Base-by-base conservation (phyloP, 257 asterid genomes). In the Salvia miltiorrhiza region DNA sequence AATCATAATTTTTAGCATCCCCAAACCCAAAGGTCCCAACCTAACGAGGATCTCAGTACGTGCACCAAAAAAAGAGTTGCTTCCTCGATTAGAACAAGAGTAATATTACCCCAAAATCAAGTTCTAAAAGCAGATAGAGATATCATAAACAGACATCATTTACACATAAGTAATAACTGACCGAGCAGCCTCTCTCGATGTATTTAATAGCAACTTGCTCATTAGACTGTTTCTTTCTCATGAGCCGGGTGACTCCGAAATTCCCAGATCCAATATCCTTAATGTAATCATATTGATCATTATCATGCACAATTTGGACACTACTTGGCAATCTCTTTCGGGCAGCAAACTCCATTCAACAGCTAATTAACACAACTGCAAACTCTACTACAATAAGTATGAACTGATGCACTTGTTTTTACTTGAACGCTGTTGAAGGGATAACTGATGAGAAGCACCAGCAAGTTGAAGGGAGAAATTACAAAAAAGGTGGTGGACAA, bases 131-230 rank as follows among this genome's bases (percentile, higher is more conserved):
- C 65, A 41, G 45, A 24, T 19, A 39, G 35, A 49, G 56, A 55
- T 9, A 39, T 9, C 23, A 40, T 52, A 52, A 50, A 33, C 58
- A 19, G 71, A 49, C 48, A 57, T 44, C 39, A 69, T 43, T 57
- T 57, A 49, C 49, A 43, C 35, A 24, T 68, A 44, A 69, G 40
- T 57, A 28, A 30, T 43, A 57, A 71, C 76, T 71, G 69, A 71
- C 76, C 76, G 54, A 20, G 76, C 1, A 1, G 54, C 76, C 76
- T 71, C 76, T 60, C 63, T 48, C 63, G n/a, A 71, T 71, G 44
- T 71, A 71, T 37, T 71, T 71, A 33, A 71, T 35, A 48, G 76
- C 76, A 60, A 71, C 69, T 33, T 3, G 76, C 69, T 60, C 69
- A 48, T 71, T 53, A n/a, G 63, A 48, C 53, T 61, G 63, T 48